Percentiles rank a stretch among this genome's conserved stretches.
Evolutionary conservation across 129 eudicot genomes (phyloP).

Genomic region (Tanacetum coccineum): DNA sequence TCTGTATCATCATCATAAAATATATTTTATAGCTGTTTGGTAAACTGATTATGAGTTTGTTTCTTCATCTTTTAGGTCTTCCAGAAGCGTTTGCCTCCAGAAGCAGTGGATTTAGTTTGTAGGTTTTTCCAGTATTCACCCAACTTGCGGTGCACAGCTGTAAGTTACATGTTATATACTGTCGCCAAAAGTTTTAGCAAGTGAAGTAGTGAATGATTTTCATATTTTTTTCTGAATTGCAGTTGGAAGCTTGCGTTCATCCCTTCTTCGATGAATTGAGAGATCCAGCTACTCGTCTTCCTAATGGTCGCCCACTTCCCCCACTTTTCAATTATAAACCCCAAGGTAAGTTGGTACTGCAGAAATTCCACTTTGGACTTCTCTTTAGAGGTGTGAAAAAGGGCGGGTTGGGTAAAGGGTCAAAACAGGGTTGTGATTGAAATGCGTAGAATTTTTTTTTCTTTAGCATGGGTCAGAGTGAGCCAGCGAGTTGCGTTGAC

Average conservation of each 20-base stretch:
- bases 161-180: constrained; percentile 36
- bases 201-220: not conserved
- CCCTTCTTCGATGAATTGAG: constrained; percentile 92
- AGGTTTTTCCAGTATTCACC: constrained; percentile 98
- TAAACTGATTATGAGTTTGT: not conserved
- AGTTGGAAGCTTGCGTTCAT: constrained; percentile 95
- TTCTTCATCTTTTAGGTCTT: constrained; percentile 58
- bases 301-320: constrained; percentile 96
- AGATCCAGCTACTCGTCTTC: constrained; percentile 84
- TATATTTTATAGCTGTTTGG: not conserved
- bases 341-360: constrained; percentile 40
- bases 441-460: not conserved
- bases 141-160: constrained; percentile 95
- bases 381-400: not conserved
- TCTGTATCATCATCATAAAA: not conserved
- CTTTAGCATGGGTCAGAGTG: not conserved
- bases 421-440: not conserved
- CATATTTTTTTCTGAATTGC: constrained; percentile 12
- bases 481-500: not conserved
- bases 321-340: constrained; percentile 83
- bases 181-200: not conserved
- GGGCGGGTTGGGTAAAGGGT: not conserved
- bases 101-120: constrained; percentile 95
- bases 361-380: not conserved
- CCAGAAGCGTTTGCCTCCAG: constrained; percentile 95